Evolutionary conservation across 2,329 filamentous ascomycete species (phyloP).

Genomic region (Botrytis sinoallii): DNA sequence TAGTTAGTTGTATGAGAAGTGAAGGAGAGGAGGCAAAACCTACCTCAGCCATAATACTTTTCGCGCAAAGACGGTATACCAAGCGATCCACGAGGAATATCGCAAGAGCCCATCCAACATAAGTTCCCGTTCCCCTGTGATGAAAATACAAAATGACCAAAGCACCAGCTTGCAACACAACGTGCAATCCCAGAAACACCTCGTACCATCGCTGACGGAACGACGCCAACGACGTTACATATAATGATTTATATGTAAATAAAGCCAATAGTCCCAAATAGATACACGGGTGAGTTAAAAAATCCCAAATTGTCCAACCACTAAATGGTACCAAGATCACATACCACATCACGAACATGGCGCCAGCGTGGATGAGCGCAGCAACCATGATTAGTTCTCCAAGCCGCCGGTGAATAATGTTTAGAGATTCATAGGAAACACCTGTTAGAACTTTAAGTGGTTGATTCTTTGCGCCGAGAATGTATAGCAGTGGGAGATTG

Average conservation of each 20-base stretch:
- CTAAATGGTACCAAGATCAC: conserved; percentile 48
- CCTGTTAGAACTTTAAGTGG: conserved; percentile 59
- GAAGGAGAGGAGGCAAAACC: conserved; percentile 21
- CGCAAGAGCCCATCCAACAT: conserved; percentile 46
- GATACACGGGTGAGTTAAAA: conserved; percentile 51
- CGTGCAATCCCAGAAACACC: conserved; percentile 57
- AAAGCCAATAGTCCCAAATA: conserved; percentile 55
- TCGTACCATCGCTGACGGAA: conserved; percentile 62
- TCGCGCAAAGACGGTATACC: conserved; percentile 54
- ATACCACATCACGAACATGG: conserved; percentile 56
- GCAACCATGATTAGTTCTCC: conserved; percentile 61
- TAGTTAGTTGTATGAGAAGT: background rate
- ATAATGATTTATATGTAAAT: conserved; percentile 57
- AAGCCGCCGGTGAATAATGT: conserved; percentile 62
- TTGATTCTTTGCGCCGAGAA: conserved; percentile 65
- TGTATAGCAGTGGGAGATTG: conserved; percentile 55
- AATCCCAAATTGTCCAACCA: conserved; percentile 49
- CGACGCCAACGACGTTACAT: conserved; percentile 57
- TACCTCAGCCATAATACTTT: conserved; percentile 47
- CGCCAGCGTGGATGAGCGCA: conserved; percentile 52
- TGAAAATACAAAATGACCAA: conserved; percentile 59
- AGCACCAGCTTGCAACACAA: conserved; percentile 54
- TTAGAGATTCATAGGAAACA: conserved; percentile 63
- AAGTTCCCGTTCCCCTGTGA: conserved; percentile 50
- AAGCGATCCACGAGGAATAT: conserved; percentile 36